Evolutionary conservation across 2,329 filamentous ascomycete species (phyloP), one percentile per base, ranked within the genome.

Genomic region (Ceratocystis eucalypticola): DNA sequence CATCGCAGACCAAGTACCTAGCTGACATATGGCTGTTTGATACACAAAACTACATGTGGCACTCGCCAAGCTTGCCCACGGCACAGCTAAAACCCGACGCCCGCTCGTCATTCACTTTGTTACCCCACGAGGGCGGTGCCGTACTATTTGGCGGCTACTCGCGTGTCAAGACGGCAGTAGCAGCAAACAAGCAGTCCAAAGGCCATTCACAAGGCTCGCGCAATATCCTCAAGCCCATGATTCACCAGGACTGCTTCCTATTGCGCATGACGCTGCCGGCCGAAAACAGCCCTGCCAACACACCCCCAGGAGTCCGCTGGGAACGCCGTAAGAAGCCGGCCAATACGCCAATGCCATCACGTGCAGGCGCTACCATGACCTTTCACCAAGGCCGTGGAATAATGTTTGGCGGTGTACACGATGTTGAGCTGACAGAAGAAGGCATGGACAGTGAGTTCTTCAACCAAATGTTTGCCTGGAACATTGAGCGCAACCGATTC

Each of bases 371-470:
- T 0, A 97, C 93, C 1, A 97, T 97, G 92, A 85, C 91, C 0
- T 90, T 87, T 74, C 94, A 99, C 77, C 94, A 93, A 75, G 92
- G 93, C 0, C 85, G 94, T 68, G 94, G 94, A 0, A 93, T 99
- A 67, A 77, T 91, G 72, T 97, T 97, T 74, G 94, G 94, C 57
- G 94, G 94, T 64, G 94, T 99, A 3, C 91, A 96, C 72, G 92
- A 96, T 71, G 88, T 95, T 0, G 91, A 96, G 74, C 84, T 92
- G 73, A 93, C 84, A 70, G 92, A 96, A 74, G 94, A 99, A 74
- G 91, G 89, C 2, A 96, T 99, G 70, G 93, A 99, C 65, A 96
- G 90, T 73, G 92, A 96, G 74, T 99, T 99, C 76, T 99, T 97
- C 78, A 93, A 96, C 71, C 84, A 87, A 66, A 77, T 97, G 28